Conservation (phyloP, 2,329 filamentous ascomycete genomes). For the Orbilia javanica region DNA sequence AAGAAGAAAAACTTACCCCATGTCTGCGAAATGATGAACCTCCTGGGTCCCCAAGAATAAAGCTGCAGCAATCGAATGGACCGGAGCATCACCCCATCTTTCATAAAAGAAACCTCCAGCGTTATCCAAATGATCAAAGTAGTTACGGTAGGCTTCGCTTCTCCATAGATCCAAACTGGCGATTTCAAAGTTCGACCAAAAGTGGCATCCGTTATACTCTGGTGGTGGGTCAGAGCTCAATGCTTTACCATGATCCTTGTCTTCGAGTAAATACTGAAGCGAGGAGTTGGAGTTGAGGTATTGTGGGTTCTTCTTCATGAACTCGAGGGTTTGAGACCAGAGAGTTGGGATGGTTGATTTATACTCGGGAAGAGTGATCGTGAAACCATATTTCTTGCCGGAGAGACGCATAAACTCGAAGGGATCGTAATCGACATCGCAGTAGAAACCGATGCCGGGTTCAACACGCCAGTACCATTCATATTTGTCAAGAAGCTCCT, state of each 20-base stretch:
- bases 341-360: conserved; percentile 61
- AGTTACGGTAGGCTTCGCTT: conserved; percentile 60
- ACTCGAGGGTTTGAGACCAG: conserved; percentile 60
- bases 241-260: conserved; percentile 58
- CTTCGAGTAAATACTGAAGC: conserved; percentile 60
- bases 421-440: conserved; percentile 61
- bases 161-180: conserved; percentile 61
- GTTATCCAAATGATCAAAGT: conserved; percentile 61
- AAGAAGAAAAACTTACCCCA: conserved; percentile 57
- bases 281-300: conserved; percentile 60
- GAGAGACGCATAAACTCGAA: conserved; percentile 61
- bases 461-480: conserved; percentile 63
- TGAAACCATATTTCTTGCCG: conserved; percentile 61
- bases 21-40: conserved; percentile 61
- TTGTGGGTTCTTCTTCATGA: conserved; percentile 60
- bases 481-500: conserved; percentile 60
- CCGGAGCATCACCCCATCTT: conserved; percentile 62
- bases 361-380: conserved; percentile 61
- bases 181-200: conserved; percentile 62
- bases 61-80: conserved; percentile 61
- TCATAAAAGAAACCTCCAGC: conserved; percentile 62
- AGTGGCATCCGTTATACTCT: conserved; percentile 62
- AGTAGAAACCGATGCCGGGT: conserved; percentile 61
- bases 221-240: conserved; percentile 31
- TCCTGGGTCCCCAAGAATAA: conserved; percentile 60